Conservation (phyloP, 2,329 filamentous ascomycete species). For the Neonectria faginata region DNA sequence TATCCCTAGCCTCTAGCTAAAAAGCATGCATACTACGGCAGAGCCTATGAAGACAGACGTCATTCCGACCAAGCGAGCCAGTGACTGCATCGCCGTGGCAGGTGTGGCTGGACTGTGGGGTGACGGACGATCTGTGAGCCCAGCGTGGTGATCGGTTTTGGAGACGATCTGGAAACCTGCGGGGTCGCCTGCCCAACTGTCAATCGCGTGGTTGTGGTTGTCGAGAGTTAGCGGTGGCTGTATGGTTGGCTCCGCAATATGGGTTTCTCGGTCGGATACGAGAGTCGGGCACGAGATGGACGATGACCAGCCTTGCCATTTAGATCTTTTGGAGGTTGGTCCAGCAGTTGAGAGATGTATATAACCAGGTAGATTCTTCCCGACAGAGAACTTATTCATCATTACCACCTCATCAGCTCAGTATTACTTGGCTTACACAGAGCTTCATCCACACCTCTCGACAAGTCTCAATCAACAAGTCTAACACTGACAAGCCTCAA, state of each 20-base stretch:
- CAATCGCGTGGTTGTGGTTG: slow-evolving; percentile 1
- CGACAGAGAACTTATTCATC: not conserved
- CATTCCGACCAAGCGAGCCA: not conserved
- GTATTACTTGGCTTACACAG: not conserved
- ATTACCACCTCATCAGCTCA: not conserved
- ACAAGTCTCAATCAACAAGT: not conserved
- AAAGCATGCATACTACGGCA: not conserved
- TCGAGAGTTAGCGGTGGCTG: not conserved
- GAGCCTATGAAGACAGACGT: not conserved
- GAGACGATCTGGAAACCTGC: not conserved
- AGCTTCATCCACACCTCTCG: not conserved
- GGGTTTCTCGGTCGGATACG: not conserved
- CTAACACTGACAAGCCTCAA: slow-evolving; percentile 3
- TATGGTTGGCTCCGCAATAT: not conserved
- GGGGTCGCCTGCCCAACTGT: not conserved
- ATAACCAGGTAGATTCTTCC: not conserved
- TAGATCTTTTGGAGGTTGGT: not conserved
- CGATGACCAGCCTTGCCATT: not conserved
- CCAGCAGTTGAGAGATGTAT: not conserved
- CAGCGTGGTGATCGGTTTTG: not conserved
- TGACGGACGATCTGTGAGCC: not conserved
- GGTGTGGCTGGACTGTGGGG: not conserved
- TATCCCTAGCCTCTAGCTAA: not conserved
- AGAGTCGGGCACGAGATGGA: not conserved
- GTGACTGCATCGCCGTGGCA: not conserved